A percentile compares a stretch with the other conserved stretches of the same genome.
phyloP scores from a whole-genome alignment of 2,329 filamentous ascomycete genomes.

The Cladophialophora chaetospira region DNA sequence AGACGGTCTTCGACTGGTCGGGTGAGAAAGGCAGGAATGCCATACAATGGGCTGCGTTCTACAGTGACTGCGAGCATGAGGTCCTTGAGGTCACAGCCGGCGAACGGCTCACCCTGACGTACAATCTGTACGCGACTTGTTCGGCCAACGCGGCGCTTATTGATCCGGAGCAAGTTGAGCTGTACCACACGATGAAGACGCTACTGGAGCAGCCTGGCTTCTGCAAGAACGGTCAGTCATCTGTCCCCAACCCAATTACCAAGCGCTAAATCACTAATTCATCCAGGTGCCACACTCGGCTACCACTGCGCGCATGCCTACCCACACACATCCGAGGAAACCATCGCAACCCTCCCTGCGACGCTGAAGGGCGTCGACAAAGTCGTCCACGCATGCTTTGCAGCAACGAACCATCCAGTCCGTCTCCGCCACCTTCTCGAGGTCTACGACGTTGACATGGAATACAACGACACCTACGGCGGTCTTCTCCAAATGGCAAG shows the following conservation, averaged over 20 bases:
- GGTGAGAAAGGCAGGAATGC: background rate
- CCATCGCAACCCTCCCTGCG: background rate
- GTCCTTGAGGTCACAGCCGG: slow-evolving; percentile 4
- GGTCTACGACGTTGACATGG: background rate
- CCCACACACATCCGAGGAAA: background rate
- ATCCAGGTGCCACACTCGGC: slow-evolving; percentile 1
- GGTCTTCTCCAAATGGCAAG: background rate
- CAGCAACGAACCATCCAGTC: background rate
- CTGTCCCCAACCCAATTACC: too few relatives aligned
- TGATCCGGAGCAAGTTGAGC: background rate
- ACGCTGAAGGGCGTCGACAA: slow-evolving; percentile 7
- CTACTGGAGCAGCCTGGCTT: background rate
- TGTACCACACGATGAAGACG: background rate
- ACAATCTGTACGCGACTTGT: slow-evolving; percentile 5
- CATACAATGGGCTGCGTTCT: slow-evolving; percentile 7
- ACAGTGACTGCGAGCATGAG: slow-evolving; percentile 6
- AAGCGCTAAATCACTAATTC: too few relatives aligned
- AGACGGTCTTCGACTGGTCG: slow-evolving; percentile 6
- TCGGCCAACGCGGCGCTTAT: slow-evolving; percentile 4
- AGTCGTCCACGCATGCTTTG: slow-evolving; percentile 1
- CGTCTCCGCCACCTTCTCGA: slow-evolving; percentile 2
- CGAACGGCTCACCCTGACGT: background rate
- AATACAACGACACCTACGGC: background rate
- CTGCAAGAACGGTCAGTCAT: slow-evolving; percentile 6
- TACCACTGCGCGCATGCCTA: slow-evolving; percentile 9